Evolutionary conservation across 768 basidiomycete species (phyloP), one percentile per base, ranked within the genome.

Genomic region (Calocybe cyanea): DNA sequence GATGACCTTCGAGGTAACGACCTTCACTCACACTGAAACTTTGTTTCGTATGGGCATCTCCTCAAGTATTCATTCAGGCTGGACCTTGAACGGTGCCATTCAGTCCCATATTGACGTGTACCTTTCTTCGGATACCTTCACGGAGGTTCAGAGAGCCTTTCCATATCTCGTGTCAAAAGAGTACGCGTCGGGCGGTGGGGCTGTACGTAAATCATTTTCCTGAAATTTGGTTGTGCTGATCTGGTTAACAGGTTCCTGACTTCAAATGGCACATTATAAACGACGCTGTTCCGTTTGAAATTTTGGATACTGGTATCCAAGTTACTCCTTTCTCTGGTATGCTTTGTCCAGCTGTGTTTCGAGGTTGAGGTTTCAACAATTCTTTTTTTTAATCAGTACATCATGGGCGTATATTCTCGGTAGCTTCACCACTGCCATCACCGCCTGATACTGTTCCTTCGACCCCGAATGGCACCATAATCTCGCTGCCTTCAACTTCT

Each of bases 181-280:
- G 48, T 81, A 77, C 51, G 85, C 85, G 1, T 83, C 87, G n/a
- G 85, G 88, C 42, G 81, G 87, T 25, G 87, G 87, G 31, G 85
- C 86, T 66, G 87, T 85, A 55, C 53, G 30, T 23, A 9, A 33
- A 33, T 33, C 3, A 13, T 41, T 33, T 38, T 24, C 45, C n/a
- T 20, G 32, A 39, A 18, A 33, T 46, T 19, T 28, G 23, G 15
- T 18, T 23, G 13, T 31, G 21, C 33, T 45, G 15, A 25, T 19
- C 39, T 36, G n/a, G n/a, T n/a, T 14, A 25, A 14, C 49, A 92
- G 83, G 82, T 93, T 10, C 91, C 91, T 4, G 81, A 86, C 50
- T 84, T 93, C 58, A 73, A 75, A 56, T 93, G 86, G 85, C 85
- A 88, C 54, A 78, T 93, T 41, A 81, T 93, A 52, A 75, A 81